phyloP scores from a whole-genome alignment of 768 basidiomycete genomes.

The Termitomyces heimii region DNA sequence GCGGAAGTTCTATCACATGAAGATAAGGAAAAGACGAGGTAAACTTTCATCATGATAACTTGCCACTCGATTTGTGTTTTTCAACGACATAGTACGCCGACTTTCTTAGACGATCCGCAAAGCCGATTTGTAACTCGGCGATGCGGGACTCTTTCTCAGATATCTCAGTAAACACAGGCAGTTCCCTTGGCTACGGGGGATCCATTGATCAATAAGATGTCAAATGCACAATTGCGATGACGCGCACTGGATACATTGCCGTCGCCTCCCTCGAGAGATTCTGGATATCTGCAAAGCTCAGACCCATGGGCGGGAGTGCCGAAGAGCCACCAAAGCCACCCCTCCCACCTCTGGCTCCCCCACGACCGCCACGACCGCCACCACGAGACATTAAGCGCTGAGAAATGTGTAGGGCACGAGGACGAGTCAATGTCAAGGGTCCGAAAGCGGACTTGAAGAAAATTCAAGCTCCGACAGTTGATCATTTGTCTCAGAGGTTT shows the following conservation, averaged over 20 bases:
- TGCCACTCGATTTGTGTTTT: slow-evolving; percentile 55
- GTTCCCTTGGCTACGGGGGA: slow-evolving; percentile 49
- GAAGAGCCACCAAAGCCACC: slow-evolving; percentile 52
- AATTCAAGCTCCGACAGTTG: slow-evolving; percentile 36
- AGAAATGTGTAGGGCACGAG: slow-evolving; percentile 6
- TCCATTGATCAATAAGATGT: slow-evolving; percentile 16
- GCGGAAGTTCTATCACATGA: slow-evolving; percentile 51
- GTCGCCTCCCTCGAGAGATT: slow-evolving; percentile 70
- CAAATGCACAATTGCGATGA: slow-evolving; percentile 12
- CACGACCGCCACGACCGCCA: slow-evolving; percentile 31
- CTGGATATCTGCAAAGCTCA: slow-evolving; percentile 77
- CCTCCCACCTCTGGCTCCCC: slow-evolving; percentile 44
- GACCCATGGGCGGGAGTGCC: slow-evolving; percentile 66
- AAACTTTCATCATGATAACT: slow-evolving; percentile 1
- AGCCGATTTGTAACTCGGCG: slow-evolving; percentile 61
- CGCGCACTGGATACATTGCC: slow-evolving; percentile 75
- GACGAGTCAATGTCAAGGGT: slow-evolving; percentile 9
- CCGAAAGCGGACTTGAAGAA: slow-evolving; percentile 19
- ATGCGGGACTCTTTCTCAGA: slow-evolving; percentile 61
- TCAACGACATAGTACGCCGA: slow-evolving; percentile 77
- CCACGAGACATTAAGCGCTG: slow-evolving; percentile 32
- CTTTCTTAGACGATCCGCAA: slow-evolving; percentile 55
- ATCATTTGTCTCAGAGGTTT: slow-evolving; percentile 16
- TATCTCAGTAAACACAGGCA: slow-evolving; percentile 67
- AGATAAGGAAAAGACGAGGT: slow-evolving; percentile 14